Evolutionary conservation across 1,139 yeast genomes (phyloP), one percentile per base, ranked within the genome.

Genomic region (Williopsis jadinii): DNA sequence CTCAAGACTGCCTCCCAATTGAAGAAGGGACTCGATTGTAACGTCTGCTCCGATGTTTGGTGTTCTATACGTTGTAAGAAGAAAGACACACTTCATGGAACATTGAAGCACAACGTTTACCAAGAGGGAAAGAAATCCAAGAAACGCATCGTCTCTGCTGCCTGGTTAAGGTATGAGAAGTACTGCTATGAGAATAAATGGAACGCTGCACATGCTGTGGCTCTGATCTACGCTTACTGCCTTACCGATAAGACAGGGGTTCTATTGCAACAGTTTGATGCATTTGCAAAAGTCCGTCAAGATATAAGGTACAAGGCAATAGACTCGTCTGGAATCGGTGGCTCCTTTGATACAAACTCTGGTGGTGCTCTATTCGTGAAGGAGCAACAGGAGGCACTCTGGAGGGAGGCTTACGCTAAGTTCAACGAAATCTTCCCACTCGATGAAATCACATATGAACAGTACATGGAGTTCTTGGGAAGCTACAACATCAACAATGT

Each of bases 241-340:
- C 48, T 78, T 33, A 59, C 64, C 40, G 82, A 77, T 50, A 70
- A 71, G 40, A 52, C 69, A 2, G 72, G 71, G 2, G 55, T 60
- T 9, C 39, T 67, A 15, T 45, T 50, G 28, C 59, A 62, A 14
- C 78, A 76, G 52, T 76, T 81, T 52, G 65, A 64, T 29, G 73
- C 85, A 1, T 73, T 84, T 74, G 92, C 94, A 2, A 68, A 74
- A 41, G 79, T 85, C 12, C 70, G 86, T 19, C 94, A 85, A 60
- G 81, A 75, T 36, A 60, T 71, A 3, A 70, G 94, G 50, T 76
- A 77, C 52, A 70, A 71, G 50, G 83, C 85, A 1, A 64, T 78
- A 32, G 75, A 73, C 45, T 72, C 81, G 3, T 71, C 76, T 3
- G 59, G 60, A 40, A 49, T 58, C 31, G 80, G 77, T 29, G 82